phyloP scores from a whole-genome alignment of 1,284 basidiomycete genomes.

The Boletus mariae region DNA sequence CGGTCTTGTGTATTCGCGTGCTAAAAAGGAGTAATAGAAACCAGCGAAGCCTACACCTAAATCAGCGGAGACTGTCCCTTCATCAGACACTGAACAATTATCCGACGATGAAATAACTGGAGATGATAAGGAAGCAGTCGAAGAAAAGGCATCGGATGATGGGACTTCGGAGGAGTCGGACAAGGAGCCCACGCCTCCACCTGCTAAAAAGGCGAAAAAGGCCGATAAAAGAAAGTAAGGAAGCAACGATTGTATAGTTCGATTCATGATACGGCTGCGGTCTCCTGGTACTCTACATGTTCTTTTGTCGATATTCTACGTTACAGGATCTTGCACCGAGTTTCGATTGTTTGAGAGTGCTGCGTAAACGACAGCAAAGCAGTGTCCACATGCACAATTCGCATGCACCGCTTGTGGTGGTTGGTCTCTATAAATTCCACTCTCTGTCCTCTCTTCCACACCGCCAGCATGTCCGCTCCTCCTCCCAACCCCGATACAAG shows the following conservation, averaged over 20 bases:
- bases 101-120: constrained; percentile 20
- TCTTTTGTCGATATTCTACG: constrained; percentile 31
- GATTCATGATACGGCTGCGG: constrained; percentile 7
- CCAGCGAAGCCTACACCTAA: constrained; percentile 22
- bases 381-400: constrained; percentile 29
- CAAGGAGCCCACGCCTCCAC: constrained; percentile 30
- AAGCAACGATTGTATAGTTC: constrained; percentile 6
- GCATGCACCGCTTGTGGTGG: constrained; percentile 19
- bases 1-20: constrained; percentile 6
- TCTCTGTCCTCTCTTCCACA: constrained; percentile 7
- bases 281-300: constrained; percentile 29
- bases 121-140: constrained; percentile 30
- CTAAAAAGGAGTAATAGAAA: constrained; percentile 26
- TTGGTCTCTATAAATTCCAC: constrained; percentile 28
- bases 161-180: constrained; percentile 27
- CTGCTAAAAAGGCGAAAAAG: constrained; percentile 36
- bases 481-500: constrained; percentile 61
- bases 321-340: constrained; percentile 13
- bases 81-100: constrained; percentile 26
- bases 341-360: constrained; percentile 7
- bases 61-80: constrained; percentile 24
- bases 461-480: constrained; percentile 41
- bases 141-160: constrained; percentile 31
- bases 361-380: constrained; percentile 36
- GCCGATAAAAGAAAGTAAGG: constrained; percentile 33